Evolutionary conservation across 1,139 yeast genomes (phyloP), one percentile per base, ranked within the genome.

Genomic region (Lodderomyces beijingensis): DNA sequence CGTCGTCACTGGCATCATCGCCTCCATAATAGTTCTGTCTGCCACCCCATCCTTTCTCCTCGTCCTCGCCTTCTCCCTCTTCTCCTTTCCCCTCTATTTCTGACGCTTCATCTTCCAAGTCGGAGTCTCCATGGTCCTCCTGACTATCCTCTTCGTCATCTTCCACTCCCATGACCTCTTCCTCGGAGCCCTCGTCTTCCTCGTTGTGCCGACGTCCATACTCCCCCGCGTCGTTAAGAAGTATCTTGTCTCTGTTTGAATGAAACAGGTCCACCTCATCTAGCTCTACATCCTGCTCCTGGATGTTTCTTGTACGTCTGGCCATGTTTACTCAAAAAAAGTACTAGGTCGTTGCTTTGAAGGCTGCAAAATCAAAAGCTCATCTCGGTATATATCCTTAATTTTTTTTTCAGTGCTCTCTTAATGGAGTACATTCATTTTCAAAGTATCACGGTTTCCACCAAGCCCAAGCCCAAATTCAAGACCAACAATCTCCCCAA

Each of bases 21-120:
- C 94, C 95, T 33, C 80, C 81, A 48, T 76, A 91, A 56, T 87
- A 89, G 46, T 84, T 80, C 43, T 74, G 71, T 18, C 77, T 71
- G 3, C 74, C 65, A 31, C 98, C 97, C 97, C 98, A 89, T 5
- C 83, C 83, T 38, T 67, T 68, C 15, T 53, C 64, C 20, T 70
- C 80, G 23, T 70, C 78, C 4, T 69, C 80, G 8, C 46, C 57
- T 25, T 64, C 79, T 2, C 59, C 74, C 1, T 57, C 74, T 2
- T 62, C 73, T 3, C 59, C 74, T 2, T 59, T 74, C 3, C 57
- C 65, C n/a, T 48, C 62, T 0, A 50, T 60, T 1, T 46, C 56
- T 1, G 45, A 55, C 5, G 52, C 62, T 14, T 53, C 68, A 2
- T 53, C 61, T 11, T 57, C 65, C 6, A 56, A 65, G 16, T 56